A percentile compares a stretch with the other conserved stretches of the same genome.
phyloP scores from a whole-genome alignment of 352 stramenopile species.

The Elongisporangium senticosum region DNA sequence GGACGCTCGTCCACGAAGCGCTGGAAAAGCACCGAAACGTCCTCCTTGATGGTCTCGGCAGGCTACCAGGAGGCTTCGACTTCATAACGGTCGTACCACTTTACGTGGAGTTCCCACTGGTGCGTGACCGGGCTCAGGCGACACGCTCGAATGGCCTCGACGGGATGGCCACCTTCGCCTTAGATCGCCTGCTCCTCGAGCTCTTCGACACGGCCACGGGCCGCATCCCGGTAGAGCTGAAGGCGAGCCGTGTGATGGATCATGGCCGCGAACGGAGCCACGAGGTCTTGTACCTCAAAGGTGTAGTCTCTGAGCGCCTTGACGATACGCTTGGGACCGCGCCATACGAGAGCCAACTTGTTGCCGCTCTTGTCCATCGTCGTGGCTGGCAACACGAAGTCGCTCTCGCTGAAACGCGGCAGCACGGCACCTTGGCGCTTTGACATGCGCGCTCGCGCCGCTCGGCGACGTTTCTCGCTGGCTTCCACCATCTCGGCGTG shows the following conservation, averaged over 20 bases:
- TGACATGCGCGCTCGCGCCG: conserved; percentile 5
- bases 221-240: conserved; percentile 10
- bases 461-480: conserved; percentile 8
- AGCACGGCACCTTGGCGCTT: conserved; percentile 5
- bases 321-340: conserved; percentile 9
- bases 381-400: conserved; percentile 14
- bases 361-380: neutral
- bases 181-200: conserved; percentile 9
- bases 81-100: conserved; percentile 4
- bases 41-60: conserved; percentile 1
- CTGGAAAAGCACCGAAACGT: conserved; percentile 2
- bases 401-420: conserved; percentile 6
- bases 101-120: conserved; percentile 3
- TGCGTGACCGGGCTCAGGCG: conserved; percentile 3
- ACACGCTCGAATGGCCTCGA: conserved; percentile 1
- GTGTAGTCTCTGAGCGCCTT: conserved; percentile 8
- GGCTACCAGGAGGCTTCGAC: conserved; percentile 8
- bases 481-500: conserved; percentile 1
- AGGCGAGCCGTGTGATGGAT: conserved; percentile 8
- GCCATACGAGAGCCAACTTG: conserved; percentile 16
- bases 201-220: neutral
- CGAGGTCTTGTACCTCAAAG: conserved; percentile 19
- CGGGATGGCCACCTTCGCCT: conserved; percentile 10
- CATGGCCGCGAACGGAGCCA: neutral
- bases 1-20: neutral